Evolutionary conservation across 1,284 basidiomycete species (phyloP), one percentile per base, ranked within the genome.

Genomic region (Moniliophthora roreri): DNA sequence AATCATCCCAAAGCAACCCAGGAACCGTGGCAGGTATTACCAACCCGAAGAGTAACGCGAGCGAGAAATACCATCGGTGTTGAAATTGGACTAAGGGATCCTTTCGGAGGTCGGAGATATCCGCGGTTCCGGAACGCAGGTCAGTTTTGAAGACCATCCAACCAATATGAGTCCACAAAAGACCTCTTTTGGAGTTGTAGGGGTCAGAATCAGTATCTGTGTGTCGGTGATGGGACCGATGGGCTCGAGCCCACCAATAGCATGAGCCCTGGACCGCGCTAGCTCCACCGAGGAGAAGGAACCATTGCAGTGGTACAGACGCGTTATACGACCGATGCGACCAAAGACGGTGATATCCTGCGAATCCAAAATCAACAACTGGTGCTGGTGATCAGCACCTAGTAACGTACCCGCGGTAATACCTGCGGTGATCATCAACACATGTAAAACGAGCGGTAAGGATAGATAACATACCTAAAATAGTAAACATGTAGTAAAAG

Each of bases 161-260:
- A 28, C 93, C 93, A 50, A 95, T 75, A 71, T 95, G 93, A 4
- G 91, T 85, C 83, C 87, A 89, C n/a, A 87, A 63, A 20, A 90
- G 69, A 3, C 93, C 93, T 58, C 89, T 82, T 65, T 89, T 84
- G 3, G 93, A 87, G 61, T 89, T 85, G 74, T 96, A 95, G 5
- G 93, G 93, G 70, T 96, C 93, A 47, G 91, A 81, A 60, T 93
- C 89, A 42, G 93, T 95, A 73, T 96, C 93, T 49, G 51, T 50
- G 61, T 77, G 69, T 48, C 93, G 82, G 70, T 95, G 93, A 69
- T 95, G 93, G 37, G 92, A 91, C 53, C 93, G 85, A 70, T 95
- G 93, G 32, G 89, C 84, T 51, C 90, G 82, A n/a, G 90, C 84
- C 93, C 93, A 96, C 93, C 93, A 96, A 63, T 84, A 85, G 70